Evolutionary conservation across 352 stramenopile genomes (phyloP).

Genomic region (Globisporangium lucens): DNA sequence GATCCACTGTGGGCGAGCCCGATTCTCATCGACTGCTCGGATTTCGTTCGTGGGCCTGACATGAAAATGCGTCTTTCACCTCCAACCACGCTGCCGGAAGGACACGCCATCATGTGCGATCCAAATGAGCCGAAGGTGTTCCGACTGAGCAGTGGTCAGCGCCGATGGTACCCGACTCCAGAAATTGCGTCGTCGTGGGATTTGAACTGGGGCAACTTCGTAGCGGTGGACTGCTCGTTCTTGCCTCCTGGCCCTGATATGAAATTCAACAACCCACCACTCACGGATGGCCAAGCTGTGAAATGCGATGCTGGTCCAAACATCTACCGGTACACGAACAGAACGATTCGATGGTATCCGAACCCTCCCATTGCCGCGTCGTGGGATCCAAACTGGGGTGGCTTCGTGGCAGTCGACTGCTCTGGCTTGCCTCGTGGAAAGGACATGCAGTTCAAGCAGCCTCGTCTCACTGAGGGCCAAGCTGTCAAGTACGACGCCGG

Average conservation of each 20-base stretch:
- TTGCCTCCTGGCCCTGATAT: neutral
- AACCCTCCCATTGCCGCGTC: neutral
- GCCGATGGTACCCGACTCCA: slow-evolving; percentile 3
- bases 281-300: neutral
- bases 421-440: slow-evolving; percentile 9
- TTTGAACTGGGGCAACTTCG: neutral
- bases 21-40: slow-evolving; percentile 18
- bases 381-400: neutral
- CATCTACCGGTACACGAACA: slow-evolving; percentile 10
- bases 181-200: slow-evolving; percentile 4
- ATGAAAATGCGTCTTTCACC: neutral
- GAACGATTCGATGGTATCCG: slow-evolving; percentile 20
- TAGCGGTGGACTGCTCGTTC: slow-evolving; percentile 1
- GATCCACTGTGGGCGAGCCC: slow-evolving; percentile 15
- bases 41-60: neutral
- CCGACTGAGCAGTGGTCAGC: slow-evolving; percentile 14
- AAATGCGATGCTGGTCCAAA: slow-evolving; percentile 6
- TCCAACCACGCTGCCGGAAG: slow-evolving; percentile 1
- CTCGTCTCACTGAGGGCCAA: neutral
- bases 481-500: slow-evolving; percentile 5
- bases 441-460: slow-evolving; percentile 13
- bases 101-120: slow-evolving; percentile 9
- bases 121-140: slow-evolving; percentile 14
- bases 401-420: slow-evolving; percentile 13
- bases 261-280: slow-evolving; percentile 4